Conservation (phyloP, 2,329 filamentous ascomycete genomes). For the Stromatinia cepivora region DNA sequence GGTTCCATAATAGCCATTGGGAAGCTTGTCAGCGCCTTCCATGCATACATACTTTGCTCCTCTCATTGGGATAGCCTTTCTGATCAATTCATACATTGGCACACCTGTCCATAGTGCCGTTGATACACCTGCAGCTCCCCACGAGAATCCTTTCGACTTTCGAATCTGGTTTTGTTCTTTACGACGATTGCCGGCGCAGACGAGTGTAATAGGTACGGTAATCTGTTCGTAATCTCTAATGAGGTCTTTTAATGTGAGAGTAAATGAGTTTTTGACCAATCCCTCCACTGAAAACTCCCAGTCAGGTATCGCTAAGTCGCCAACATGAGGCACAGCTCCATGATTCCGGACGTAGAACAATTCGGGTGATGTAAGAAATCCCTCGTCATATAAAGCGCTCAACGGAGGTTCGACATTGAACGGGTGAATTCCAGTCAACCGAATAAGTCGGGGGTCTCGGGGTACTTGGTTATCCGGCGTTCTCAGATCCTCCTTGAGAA, state of each 20-base stretch:
- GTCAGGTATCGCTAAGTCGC: constrained; percentile 68
- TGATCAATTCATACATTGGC: constrained; percentile 69
- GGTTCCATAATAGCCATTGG: constrained; percentile 87
- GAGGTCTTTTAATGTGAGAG: constrained; percentile 69
- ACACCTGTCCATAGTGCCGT: constrained; percentile 88
- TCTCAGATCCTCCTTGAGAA: constrained; percentile 74
- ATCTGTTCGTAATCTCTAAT: constrained; percentile 74
- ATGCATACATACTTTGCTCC: constrained; percentile 83
- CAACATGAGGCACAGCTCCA: constrained; percentile 75
- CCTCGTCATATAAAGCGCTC: constrained; percentile 72
- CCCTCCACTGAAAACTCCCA: constrained; percentile 87
- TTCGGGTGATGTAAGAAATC: constrained; percentile 83
- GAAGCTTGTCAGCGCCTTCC: constrained; percentile 84
- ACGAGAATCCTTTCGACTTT: constrained; percentile 92
- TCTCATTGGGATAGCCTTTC: constrained; percentile 64
- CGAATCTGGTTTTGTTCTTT: constrained; percentile 92
- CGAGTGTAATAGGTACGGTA: constrained; percentile 83
- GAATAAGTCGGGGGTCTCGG: constrained; percentile 77
- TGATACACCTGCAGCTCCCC: constrained; percentile 84
- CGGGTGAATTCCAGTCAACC: constrained; percentile 84
- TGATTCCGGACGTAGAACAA: constrained; percentile 93
- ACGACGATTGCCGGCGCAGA: constrained; percentile 86
- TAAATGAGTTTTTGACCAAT: constrained; percentile 75
- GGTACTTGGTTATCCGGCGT: constrained; percentile 83
- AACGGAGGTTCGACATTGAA: constrained; percentile 89